Conservation (phyloP, 2,329 filamentous ascomycete species). For the Colletotrichum higginsianum region DNA sequence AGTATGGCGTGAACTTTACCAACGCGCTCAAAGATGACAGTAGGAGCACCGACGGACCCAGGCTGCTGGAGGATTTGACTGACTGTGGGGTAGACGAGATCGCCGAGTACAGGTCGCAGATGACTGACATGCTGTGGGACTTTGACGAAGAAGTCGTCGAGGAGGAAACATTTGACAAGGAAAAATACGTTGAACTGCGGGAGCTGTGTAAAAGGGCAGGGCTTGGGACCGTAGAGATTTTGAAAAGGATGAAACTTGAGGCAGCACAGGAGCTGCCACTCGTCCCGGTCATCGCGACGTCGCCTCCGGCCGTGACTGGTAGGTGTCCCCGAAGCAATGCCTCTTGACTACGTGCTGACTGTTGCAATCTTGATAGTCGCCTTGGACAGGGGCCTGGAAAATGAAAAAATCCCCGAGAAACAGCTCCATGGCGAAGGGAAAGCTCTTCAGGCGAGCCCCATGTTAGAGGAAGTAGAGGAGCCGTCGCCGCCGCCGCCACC, state of each 20-base stretch:
- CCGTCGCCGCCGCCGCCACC: conserved; percentile 34
- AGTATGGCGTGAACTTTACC: conserved; percentile 66
- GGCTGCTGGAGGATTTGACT: not conserved
- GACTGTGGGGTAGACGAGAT: conserved; percentile 61
- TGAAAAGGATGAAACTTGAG: conserved; percentile 69
- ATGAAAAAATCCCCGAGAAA: not conserved
- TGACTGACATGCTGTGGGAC: conserved; percentile 68
- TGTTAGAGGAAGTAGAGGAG: conserved; percentile 44
- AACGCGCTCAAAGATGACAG: conserved; percentile 69
- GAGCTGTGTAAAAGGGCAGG: conserved; percentile 64
- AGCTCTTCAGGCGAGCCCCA: conserved; percentile 15
- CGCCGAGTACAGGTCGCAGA: conserved; percentile 60
- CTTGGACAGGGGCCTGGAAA: not conserved
- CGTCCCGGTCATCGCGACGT: conserved; percentile 9
- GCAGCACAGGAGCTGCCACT: conserved; percentile 38
- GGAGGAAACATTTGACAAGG: conserved; percentile 64
- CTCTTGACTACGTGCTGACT: not conserved
- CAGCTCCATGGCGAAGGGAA: not conserved
- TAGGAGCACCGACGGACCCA: conserved; percentile 50
- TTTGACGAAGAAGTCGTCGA: conserved; percentile 71
- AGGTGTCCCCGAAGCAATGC: not conserved
- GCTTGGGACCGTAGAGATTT: conserved; percentile 63
- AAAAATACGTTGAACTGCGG: conserved; percentile 65
- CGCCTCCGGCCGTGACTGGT: conserved; percentile 23
- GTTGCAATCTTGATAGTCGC: not conserved